Evolutionary conservation across 352 stramenopile species (phyloP), one percentile per base, ranked within the genome.

Genomic region (Pilasporangium apinafurcum): DNA sequence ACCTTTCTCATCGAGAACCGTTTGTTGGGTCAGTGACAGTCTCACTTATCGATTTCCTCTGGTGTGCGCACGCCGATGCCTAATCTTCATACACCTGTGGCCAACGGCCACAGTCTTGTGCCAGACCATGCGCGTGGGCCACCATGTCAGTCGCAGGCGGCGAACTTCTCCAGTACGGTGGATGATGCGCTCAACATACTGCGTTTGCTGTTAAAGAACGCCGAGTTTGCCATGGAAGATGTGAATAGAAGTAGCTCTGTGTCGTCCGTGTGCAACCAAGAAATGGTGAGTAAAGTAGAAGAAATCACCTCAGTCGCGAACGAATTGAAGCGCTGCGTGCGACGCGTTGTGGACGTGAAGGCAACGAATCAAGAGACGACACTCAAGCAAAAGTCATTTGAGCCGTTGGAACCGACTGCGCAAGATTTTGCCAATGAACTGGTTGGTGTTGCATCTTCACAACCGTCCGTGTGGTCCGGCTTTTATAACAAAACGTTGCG

Each of bases 401-500:
- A 79, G 9, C 39, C 55, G 34, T 49, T 89, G 47, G 48, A 76
- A 39, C 40, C 63, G 12, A 80, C 62, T 25, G 35, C 65, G 30
- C 44, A 72, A 24, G 60, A 53, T 46, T 4, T 33, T 32, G 9
- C 39, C 53, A 4, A 45, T 53, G 10, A 39, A 27, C 31, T 47
- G 54, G 28, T n/a, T n/a, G n/a, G n/a, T n/a, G n/a, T n/a, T n/a
- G n/a, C n/a, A n/a, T n/a, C n/a, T n/a, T 67, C 51, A 21, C 81
- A 93, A 64, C 81, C 78, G 38, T 89, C 76, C 3, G 59, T 93
- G 21, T 93, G 81, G 81, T 93, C 81, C 10, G 81, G 81, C 2
- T 93, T 93, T 36, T 93, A 93, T 64, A 93, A 88, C 68, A 93
- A 93, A 65, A 93, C 81, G 34, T 55, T 91, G 39, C 78, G 77